Evolutionary conservation across 164 flowering plant species (phyloP), one percentile per base, ranked within the genome.

Genomic region (Buxus sempervirens): DNA sequence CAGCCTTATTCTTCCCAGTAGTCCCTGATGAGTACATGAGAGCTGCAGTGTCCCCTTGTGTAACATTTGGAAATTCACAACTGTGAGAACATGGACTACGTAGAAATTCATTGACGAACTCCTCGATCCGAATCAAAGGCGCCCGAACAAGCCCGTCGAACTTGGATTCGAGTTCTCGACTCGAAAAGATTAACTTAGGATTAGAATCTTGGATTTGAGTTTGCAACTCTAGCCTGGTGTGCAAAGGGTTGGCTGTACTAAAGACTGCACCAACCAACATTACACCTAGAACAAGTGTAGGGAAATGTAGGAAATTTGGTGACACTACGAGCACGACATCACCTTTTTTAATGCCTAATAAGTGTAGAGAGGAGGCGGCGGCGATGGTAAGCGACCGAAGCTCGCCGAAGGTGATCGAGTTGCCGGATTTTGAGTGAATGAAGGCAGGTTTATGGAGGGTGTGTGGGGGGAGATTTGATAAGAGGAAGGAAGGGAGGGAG

Each of bases 1-100:
- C 80, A 0, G 74, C 73, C 64, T 77, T 77, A 70, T 73, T 77
- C 72, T 70, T 77, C 54, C 80, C 80, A 0, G 80, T 77, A 21
- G 80, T 77, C 57, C 80, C 80, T 2, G 80, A 77, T 0, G 80
- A 77, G 68, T 73, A 77, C 76, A 73, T 73, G n/a, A 77, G 70
- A 27, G 76, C 73, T 1, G 80, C 80, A 1, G 69, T 70, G 65
- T 77, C 74, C 4, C 18, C 55, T 53, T 73, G 71, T 12, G 22
- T 5, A 18, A 72, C 38, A 13, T 3, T 1, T 21, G 51, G 38
- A 27, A 26, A 18, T 15, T 26, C 41, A 22, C 19, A 65, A 20
- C 18, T 36, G 19, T 12, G 38, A 15, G 70, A 15, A 5, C 10
- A 21, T 12, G 16, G 32, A 41, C 25, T 21, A 22, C 19, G 51